phyloP scores from a whole-genome alignment of 352 stramenopile species.

The Phytophthora meadii region DNA sequence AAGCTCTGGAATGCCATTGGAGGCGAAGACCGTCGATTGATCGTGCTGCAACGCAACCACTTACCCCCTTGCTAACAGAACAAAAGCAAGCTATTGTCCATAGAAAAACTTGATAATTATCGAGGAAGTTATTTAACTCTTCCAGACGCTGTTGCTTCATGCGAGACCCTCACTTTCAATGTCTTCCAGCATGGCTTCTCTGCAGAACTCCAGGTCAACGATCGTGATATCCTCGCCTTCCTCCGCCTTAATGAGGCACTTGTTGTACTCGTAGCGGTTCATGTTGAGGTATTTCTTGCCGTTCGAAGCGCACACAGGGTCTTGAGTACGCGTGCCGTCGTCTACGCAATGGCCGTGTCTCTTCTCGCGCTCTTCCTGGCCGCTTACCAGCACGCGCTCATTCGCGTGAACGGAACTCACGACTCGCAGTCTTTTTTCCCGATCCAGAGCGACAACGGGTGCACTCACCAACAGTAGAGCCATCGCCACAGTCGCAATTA shows the following conservation, averaged over 20 bases:
- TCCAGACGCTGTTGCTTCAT: neutral
- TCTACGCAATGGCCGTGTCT: slow-evolving; percentile 33
- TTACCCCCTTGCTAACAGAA: slow-evolving; percentile 37
- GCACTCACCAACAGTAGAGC: slow-evolving; percentile 16
- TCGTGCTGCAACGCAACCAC: slow-evolving; percentile 67
- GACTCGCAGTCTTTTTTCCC: slow-evolving; percentile 32
- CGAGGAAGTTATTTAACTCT: neutral
- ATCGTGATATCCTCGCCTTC: slow-evolving; percentile 37
- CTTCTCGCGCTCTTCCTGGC: slow-evolving; percentile 27
- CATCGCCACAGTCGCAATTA: slow-evolving; percentile 1
- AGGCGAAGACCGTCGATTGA: slow-evolving; percentile 73
- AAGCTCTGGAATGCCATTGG: slow-evolving; percentile 84
- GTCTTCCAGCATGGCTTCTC: slow-evolving; percentile 39
- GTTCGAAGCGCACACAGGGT: slow-evolving; percentile 57
- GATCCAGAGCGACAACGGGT: slow-evolving; percentile 26
- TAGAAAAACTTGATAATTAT: slow-evolving; percentile 12
- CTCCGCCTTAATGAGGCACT: slow-evolving; percentile 48
- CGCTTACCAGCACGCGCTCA: slow-evolving; percentile 32
- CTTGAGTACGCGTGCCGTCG: slow-evolving; percentile 50
- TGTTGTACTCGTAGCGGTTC: slow-evolving; percentile 58
- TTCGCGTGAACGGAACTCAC: slow-evolving; percentile 43
- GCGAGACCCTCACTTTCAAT: slow-evolving; percentile 28
- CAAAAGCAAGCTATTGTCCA: neutral
- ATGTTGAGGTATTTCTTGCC: slow-evolving; percentile 59
- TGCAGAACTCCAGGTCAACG: slow-evolving; percentile 50